Conservation (phyloP, 1,284 basidiomycete species). For the Apiotrichum domesticum region DNA sequence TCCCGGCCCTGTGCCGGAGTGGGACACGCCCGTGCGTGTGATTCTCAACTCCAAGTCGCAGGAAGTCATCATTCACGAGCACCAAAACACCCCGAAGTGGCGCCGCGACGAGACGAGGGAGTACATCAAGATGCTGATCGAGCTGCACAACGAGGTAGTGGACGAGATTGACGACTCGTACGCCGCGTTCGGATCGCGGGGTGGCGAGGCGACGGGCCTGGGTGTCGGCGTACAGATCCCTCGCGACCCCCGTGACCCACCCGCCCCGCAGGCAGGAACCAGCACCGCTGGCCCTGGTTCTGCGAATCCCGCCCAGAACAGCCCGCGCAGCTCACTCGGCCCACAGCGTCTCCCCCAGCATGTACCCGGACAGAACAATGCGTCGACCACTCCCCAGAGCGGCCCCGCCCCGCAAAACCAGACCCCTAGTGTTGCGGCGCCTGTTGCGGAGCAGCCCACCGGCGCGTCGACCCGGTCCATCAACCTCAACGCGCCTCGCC, state of each 20-base stretch:
- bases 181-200: not conserved
- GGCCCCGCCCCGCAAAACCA: not conserved
- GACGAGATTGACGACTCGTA: conserved; percentile 3
- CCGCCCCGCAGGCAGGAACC: not conserved
- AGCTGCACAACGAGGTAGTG: conserved; percentile 1
- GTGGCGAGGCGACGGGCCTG: not conserved
- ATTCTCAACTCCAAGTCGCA: conserved; percentile 4
- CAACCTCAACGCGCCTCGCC: not conserved
- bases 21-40: not conserved
- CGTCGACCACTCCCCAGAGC: no score
- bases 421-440: not conserved
- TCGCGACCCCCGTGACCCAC: not conserved
- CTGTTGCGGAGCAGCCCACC: not conserved
- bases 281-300: not conserved
- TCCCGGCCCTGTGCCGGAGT: not conserved
- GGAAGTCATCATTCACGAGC: conserved; percentile 2
- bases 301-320: not conserved
- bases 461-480: not conserved
- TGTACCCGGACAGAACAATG: no score
- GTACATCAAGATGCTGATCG: conserved; percentile 3
- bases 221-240: not conserved
- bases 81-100: not conserved
- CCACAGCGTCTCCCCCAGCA: no score
- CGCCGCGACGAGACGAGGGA: conserved; percentile 1
- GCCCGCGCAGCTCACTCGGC: not conserved